phyloP scores from a whole-genome alignment of 2,329 filamentous ascomycete genomes.

The Leptographium lundbergii region DNA sequence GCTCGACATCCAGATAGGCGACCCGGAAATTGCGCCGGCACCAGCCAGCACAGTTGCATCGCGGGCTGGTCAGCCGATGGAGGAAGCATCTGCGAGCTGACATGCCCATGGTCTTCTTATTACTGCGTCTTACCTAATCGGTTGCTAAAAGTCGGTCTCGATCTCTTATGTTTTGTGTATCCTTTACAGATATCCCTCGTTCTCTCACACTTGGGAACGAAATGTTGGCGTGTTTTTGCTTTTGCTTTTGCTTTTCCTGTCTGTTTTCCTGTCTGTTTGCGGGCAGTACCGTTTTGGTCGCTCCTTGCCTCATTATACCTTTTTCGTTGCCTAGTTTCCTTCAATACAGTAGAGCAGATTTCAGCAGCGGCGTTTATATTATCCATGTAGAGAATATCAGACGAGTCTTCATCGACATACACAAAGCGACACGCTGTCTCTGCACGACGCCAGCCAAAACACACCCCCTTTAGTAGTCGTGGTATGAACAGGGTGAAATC shows the following conservation, averaged over 20 bases:
- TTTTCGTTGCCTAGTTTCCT: not conserved
- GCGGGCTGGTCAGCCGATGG: conserved; percentile 3
- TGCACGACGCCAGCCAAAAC: too few relatives aligned
- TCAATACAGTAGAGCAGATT: not conserved
- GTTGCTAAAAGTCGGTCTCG: not conserved
- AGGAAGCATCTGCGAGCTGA: not conserved
- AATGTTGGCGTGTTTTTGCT: not conserved
- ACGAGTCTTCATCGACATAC: not conserved
- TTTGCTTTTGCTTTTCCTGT: not conserved
- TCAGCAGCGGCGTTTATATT: not conserved
- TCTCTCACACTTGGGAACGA: not conserved
- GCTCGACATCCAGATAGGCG: conserved; percentile 16
- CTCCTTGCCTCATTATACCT: not conserved
- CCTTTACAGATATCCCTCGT: not conserved
- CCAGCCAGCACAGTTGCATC: conserved; percentile 11
- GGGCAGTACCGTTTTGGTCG: not conserved
- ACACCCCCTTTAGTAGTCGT: not conserved
- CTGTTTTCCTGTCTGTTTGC: not conserved
- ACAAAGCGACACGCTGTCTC: too few relatives aligned
- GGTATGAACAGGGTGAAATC: not conserved
- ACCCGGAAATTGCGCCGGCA: conserved; percentile 14
- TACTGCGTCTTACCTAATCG: not conserved
- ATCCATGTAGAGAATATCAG: not conserved
- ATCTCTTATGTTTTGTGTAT: not conserved
- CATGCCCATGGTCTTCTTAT: not conserved